phyloP scores from a whole-genome alignment of 2,329 filamentous ascomycete genomes.

The Colletotrichum destructivum region DNA sequence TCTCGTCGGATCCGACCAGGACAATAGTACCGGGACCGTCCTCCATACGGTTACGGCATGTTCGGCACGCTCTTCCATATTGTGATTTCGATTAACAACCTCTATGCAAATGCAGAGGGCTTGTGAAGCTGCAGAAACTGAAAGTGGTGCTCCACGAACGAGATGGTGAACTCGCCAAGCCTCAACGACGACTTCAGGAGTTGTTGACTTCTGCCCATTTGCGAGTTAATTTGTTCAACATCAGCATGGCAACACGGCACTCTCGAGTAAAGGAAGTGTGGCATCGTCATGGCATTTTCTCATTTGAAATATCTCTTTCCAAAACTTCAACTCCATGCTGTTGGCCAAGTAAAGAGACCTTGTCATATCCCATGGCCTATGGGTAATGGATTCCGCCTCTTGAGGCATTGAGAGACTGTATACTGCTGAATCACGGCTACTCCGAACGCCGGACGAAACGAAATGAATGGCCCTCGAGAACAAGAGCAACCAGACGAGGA shows the following conservation, averaged over 20 bases:
- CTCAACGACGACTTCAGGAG: too few species aligned
- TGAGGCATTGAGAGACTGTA: slow-evolving; percentile 11
- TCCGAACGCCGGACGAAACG: slow-evolving; percentile 38
- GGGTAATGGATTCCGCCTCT: background rate
- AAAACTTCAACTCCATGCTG: background rate
- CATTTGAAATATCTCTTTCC: background rate
- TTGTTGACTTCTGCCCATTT: too few species aligned
- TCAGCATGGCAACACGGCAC: background rate
- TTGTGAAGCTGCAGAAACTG: background rate
- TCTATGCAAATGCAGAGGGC: background rate
- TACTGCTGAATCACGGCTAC: slow-evolving; percentile 32
- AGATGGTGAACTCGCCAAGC: background rate
- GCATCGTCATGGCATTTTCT: background rate
- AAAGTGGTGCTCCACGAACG: background rate
- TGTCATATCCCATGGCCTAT: background rate
- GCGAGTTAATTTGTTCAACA: too few species aligned
- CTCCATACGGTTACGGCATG: background rate
- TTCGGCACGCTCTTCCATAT: too few species aligned
- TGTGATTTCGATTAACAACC: background rate
- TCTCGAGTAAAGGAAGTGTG: background rate
- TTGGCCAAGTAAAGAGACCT: background rate
- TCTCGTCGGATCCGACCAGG: background rate
- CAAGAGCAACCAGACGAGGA: slow-evolving; percentile 12
- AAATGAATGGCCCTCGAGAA: slow-evolving; percentile 11
- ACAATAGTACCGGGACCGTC: too few species aligned